Percentiles rank a stretch among this genome's conserved stretches.
Evolutionary conservation across 192 early-diverging fungal species (phyloP).

Genomic region (Rhizophlyctis rosea): DNA sequence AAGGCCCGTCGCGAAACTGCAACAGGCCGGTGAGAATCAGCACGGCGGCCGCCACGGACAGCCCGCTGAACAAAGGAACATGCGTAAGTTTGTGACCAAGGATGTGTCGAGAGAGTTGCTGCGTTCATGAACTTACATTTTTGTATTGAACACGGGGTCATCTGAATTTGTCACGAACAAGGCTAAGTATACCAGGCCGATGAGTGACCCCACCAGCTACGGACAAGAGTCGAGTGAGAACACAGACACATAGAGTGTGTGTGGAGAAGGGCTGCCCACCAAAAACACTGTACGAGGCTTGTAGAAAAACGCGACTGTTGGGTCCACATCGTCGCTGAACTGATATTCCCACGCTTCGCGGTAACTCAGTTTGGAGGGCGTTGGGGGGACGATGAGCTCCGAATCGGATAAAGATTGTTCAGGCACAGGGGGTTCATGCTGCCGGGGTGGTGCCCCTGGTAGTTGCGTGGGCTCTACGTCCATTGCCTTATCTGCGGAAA

Average conservation of each 20-base stretch:
- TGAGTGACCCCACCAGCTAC: conserved; percentile 17
- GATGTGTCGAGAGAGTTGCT: background rate
- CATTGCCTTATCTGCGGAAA: too few relatives aligned
- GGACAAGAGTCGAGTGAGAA: too few relatives aligned
- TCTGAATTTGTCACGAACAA: conserved; percentile 30
- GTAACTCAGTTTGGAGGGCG: too few relatives aligned
- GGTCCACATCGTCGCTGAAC: conserved; percentile 41
- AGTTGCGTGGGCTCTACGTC: too few relatives aligned
- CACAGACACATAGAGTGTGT: too few relatives aligned
- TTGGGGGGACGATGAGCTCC: too few relatives aligned
- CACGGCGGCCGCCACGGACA: conserved; percentile 25
- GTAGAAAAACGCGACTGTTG: conserved; percentile 46
- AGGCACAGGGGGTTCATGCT: too few relatives aligned
- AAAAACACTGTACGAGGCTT: conserved; percentile 39
- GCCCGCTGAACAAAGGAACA: conserved; percentile 22
- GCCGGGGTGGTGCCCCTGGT: too few relatives aligned
- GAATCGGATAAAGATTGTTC: too few relatives aligned
- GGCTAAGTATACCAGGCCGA: conserved; percentile 37
- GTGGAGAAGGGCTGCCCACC: conserved; percentile 10
- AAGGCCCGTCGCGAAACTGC: conserved; percentile 90
- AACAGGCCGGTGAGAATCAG: conserved; percentile 84
- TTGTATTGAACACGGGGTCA: conserved; percentile 41
- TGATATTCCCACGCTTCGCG: conserved; percentile 47
- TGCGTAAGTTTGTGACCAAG: background rate
- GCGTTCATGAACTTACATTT: conserved; percentile 29